Percentiles rank a stretch among this genome's conserved stretches.
Conservation (phyloP, 306 rosid species). For the Benincasa hispida region DNA sequence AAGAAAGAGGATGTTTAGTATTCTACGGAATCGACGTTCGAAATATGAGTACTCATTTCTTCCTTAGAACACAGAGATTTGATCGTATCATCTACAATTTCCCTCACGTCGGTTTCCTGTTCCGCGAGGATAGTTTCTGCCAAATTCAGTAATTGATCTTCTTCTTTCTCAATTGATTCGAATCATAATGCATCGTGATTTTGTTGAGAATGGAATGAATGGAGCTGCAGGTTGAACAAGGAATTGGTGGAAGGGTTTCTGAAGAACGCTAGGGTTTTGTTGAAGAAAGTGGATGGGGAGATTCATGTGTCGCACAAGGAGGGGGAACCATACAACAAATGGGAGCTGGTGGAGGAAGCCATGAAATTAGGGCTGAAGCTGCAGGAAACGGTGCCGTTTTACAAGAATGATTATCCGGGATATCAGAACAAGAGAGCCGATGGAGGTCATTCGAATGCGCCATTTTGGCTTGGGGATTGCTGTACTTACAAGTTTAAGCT, state of each 20-base stretch:
- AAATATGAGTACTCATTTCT: constrained; percentile 54
- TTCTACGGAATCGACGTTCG: constrained; percentile 48
- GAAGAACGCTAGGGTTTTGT: constrained; percentile 38
- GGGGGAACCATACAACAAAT: constrained; percentile 60
- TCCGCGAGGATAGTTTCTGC: constrained; percentile 49
- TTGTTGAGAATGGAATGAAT: neutral
- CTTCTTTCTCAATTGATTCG: neutral
- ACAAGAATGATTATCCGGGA: constrained; percentile 48
- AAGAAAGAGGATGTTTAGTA: constrained; percentile 52
- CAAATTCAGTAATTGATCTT: constrained; percentile 48
- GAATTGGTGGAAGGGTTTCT: constrained; percentile 51
- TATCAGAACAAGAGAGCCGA: constrained; percentile 69
- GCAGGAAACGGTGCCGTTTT: constrained; percentile 32
- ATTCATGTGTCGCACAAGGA: constrained; percentile 64
- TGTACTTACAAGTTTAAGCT: constrained; percentile 55
- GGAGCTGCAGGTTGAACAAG: constrained; percentile 52
- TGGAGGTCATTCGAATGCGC: constrained; percentile 19
- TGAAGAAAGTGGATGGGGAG: constrained; percentile 54
- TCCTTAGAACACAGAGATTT: constrained; percentile 72
- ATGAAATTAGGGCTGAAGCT: constrained; percentile 38
- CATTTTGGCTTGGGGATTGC: constrained; percentile 31
- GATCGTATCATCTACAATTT: constrained; percentile 68
- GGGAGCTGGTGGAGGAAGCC: constrained; percentile 55
- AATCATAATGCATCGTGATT: neutral
- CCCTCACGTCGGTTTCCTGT: constrained; percentile 76